These are phyloP conservation scores for Allium sativum DNA, from an alignment of 106 monocot genomes.

Conservation along the genomic window DNA sequence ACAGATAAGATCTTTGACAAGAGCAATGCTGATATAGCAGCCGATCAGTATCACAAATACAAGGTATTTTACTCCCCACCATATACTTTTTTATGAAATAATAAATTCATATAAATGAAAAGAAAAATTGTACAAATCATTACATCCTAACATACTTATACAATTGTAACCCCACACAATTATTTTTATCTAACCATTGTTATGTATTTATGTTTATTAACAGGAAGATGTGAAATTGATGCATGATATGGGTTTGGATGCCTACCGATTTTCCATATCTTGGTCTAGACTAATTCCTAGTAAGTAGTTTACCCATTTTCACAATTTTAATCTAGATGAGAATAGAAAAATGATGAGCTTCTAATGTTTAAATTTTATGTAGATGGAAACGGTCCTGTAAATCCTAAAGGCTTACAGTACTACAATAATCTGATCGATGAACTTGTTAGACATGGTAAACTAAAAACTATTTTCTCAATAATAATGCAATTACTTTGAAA, in stretches of 20 bases:
- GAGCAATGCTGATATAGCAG: constrained; percentile 31
- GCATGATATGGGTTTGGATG: constrained; percentile 33
- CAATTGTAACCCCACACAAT: too few species aligned
- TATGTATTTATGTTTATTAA: not conserved
- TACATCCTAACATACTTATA: too few species aligned
- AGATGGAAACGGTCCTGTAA: constrained; percentile 32
- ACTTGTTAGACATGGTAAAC: constrained; percentile 25
- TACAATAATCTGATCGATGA: constrained; percentile 41
- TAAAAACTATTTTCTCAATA: too few species aligned
- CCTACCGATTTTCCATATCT: constrained; percentile 43
- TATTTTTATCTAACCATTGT: too few species aligned
- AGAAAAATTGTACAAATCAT: not conserved
- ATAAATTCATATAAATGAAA: not conserved
- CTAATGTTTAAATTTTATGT: not conserved
- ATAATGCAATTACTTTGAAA: too few species aligned
- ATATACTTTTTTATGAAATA: too few species aligned
- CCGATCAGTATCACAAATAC: constrained; percentile 56
- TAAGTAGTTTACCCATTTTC: not conserved
- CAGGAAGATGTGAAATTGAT: constrained; percentile 45
- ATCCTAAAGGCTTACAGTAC: constrained; percentile 29
- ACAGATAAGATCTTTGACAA: constrained; percentile 2
- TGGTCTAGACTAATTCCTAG: constrained; percentile 44
- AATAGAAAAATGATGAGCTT: not conserved
- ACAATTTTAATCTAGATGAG: too few species aligned
- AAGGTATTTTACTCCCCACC: constrained; percentile 15